Evolutionary conservation across 306 rosid species (phyloP).

Genomic region (Medicago arabica): DNA sequence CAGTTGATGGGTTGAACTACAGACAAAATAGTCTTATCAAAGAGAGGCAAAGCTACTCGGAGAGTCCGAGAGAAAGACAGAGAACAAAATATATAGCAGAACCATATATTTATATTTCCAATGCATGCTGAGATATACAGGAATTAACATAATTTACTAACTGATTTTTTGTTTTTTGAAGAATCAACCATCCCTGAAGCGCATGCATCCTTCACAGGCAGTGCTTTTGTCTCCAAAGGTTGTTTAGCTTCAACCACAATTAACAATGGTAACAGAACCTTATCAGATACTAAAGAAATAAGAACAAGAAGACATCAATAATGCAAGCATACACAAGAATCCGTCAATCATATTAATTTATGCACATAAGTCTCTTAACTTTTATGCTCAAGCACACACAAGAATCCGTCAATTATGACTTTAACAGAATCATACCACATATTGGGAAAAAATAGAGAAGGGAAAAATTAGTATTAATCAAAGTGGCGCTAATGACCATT

Average conservation of each 20-base stretch:
- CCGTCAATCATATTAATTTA: constrained; percentile 13
- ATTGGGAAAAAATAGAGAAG: too few relatives aligned
- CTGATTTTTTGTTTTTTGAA: constrained; percentile 70
- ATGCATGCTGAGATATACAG: constrained; percentile 1
- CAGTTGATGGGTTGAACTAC: constrained; percentile 1
- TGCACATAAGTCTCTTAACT: too few relatives aligned
- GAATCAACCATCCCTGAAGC: constrained; percentile 52
- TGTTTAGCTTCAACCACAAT: constrained; percentile 56
- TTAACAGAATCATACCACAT: constrained; percentile 26
- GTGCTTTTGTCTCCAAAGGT: constrained; percentile 49
- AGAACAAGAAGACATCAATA: constrained; percentile 22
- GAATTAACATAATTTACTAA: constrained; percentile 51
- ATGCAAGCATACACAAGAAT: constrained; percentile 14
- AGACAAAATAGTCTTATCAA: constrained; percentile 7
- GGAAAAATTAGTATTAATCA: too few relatives aligned
- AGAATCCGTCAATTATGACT: constrained; percentile 16
- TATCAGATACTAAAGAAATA: constrained; percentile 41
- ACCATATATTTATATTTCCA: constrained; percentile 1
- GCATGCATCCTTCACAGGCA: constrained; percentile 50
- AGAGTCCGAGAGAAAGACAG: neutral
- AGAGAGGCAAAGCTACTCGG: neutral
- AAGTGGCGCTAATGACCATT: too few relatives aligned
- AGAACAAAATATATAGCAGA: constrained; percentile 1
- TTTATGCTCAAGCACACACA: neutral
- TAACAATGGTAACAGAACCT: constrained; percentile 38